Conservation (phyloP, 768 basidiomycete species). For the Paxillus involutus region DNA sequence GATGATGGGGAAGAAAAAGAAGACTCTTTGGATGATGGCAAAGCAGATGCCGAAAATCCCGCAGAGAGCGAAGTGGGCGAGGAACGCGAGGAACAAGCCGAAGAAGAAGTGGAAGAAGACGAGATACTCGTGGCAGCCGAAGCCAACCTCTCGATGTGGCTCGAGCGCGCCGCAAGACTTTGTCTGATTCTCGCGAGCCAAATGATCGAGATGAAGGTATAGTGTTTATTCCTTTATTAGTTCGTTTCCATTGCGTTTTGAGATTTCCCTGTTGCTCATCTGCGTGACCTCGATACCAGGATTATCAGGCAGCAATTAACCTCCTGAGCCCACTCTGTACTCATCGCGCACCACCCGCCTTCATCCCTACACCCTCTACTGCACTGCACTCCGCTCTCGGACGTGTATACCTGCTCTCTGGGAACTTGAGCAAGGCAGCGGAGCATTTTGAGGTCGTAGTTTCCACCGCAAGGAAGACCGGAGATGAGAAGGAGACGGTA, state of each 20-base stretch:
- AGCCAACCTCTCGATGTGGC: conserved; percentile 67
- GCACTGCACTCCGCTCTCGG: conserved; percentile 68
- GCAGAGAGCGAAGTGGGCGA: not conserved
- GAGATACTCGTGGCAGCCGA: conserved; percentile 24
- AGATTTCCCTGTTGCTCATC: not conserved
- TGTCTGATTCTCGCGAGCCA: conserved; percentile 79
- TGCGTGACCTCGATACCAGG: conserved; percentile 38
- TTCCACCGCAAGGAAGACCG: conserved; percentile 43
- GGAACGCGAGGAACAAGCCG: conserved; percentile 4
- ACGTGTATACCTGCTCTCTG: conserved; percentile 73
- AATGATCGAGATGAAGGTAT: conserved; percentile 81
- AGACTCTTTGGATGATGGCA: not conserved
- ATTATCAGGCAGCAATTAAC: conserved; percentile 64
- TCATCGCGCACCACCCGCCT: conserved; percentile 26
- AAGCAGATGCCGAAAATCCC: not conserved
- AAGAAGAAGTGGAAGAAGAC: conserved; percentile 11
- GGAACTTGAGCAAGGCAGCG: conserved; percentile 58
- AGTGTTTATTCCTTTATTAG: conserved; percentile 3
- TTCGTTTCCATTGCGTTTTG: not conserved
- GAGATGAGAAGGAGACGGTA: conserved; percentile 43
- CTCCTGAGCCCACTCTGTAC: conserved; percentile 68
- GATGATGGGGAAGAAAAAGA: not conserved
- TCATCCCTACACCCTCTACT: conserved; percentile 37
- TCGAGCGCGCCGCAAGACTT: conserved; percentile 75
- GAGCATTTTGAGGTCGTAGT: conserved; percentile 49